A percentile compares a stretch with the other conserved stretches of the same genome.
Conservation (phyloP, 2,329 filamentous ascomycete species). For the Xylariomycetidae sp. region DNA sequence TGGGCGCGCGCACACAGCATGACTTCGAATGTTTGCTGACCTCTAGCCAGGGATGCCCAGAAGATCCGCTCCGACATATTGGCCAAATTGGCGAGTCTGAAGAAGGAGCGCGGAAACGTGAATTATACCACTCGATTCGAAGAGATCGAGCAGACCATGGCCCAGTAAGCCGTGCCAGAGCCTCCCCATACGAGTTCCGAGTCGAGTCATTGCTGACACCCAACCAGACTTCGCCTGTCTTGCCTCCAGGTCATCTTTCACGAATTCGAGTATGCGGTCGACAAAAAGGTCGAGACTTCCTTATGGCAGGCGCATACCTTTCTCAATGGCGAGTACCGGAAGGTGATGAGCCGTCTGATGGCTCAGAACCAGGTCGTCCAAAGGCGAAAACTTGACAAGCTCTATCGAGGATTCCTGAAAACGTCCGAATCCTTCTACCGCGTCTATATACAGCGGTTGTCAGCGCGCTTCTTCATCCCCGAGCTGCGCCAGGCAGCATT, state of each 20-base stretch:
- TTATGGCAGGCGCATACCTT: slow-evolving; percentile 76
- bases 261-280: slow-evolving; percentile 61
- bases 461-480: slow-evolving; percentile 50
- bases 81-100: slow-evolving; percentile 18
- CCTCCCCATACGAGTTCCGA: slow-evolving; percentile 1
- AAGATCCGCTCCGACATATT: slow-evolving; percentile 22
- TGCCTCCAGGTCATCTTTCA: slow-evolving; percentile 68
- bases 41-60: slow-evolving; percentile 17
- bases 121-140: slow-evolving; percentile 26
- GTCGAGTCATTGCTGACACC: slow-evolving; percentile 9
- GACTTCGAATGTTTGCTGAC: slow-evolving; percentile 10
- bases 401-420: slow-evolving; percentile 80
- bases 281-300: slow-evolving; percentile 58
- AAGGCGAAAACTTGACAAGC: slow-evolving; percentile 72
- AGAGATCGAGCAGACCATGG: slow-evolving; percentile 24
- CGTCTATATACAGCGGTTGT: slow-evolving; percentile 73
- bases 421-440: slow-evolving; percentile 85
- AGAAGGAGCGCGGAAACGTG: slow-evolving; percentile 22
- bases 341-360: slow-evolving; percentile 53
- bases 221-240: slow-evolving; percentile 58
- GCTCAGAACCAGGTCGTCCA: slow-evolving; percentile 49
- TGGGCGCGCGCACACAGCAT: not conserved
- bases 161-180: slow-evolving; percentile 22
- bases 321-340: slow-evolving; percentile 74
- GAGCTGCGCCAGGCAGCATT: slow-evolving; percentile 40